These are phyloP conservation scores for Wallacemonas sp. DNA, from an alignment of 208 protist species.

Conservation along the genomic window DNA sequence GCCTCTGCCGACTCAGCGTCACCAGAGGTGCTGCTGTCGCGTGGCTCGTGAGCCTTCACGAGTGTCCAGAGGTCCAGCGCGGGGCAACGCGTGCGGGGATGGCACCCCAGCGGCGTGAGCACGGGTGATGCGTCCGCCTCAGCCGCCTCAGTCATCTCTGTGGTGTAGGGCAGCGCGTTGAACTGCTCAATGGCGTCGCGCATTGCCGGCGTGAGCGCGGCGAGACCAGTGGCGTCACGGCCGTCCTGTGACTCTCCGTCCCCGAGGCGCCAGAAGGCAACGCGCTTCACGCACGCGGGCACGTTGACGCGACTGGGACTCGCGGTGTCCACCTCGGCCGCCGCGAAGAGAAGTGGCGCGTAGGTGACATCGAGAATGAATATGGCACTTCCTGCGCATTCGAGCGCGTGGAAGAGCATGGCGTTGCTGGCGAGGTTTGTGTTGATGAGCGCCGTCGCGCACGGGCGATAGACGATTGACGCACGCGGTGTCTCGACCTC, in stretches of 20 bases:
- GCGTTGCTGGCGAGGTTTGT: conserved; percentile 52
- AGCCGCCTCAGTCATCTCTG: no score
- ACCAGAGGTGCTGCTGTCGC: not conserved
- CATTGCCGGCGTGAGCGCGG: conserved; percentile 13
- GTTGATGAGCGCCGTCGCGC: conserved; percentile 57
- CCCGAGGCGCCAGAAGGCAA: conserved; percentile 53
- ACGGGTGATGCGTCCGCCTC: not conserved
- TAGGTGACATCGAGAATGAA: conserved; percentile 38
- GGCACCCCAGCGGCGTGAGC: not conserved
- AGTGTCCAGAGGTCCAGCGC: not conserved
- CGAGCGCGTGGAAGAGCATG: conserved; percentile 48
- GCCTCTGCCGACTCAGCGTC: no score
- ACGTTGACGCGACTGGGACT: conserved; percentile 19
- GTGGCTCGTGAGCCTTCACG: not conserved
- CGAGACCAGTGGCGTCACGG: conserved; percentile 10
- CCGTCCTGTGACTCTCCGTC: not conserved
- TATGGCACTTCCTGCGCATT: conserved; percentile 28
- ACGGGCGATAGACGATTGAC: conserved; percentile 33
- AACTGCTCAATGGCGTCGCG: not conserved
- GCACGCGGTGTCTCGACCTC: conserved; percentile 1
- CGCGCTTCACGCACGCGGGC: conserved; percentile 35
- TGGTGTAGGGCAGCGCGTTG: no score
- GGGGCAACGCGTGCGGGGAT: not conserved
- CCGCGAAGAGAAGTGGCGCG: conserved; percentile 43
- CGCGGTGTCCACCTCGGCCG: not conserved